Percentiles rank a stretch among this genome's conserved stretches.
These are phyloP conservation scores for Canavalia ensiformis DNA, from an alignment of 306 rosid species.

Conservation along the genomic window DNA sequence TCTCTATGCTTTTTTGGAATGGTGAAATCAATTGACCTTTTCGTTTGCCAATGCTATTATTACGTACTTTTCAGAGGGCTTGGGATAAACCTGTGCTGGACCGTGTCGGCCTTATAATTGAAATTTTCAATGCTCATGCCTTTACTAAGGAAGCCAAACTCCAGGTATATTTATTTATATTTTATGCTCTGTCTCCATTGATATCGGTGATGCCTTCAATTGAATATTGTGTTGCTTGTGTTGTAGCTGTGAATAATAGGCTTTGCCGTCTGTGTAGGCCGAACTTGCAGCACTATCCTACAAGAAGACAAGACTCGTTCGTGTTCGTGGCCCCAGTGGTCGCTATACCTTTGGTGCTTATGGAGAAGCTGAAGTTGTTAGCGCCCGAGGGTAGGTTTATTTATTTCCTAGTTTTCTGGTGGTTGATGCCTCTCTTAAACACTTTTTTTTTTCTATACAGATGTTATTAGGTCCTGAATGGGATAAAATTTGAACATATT, in stretches of 20 bases:
- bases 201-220: background rate
- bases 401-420: constrained; percentile 21
- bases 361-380: constrained; percentile 94
- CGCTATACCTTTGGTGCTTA: constrained; percentile 74
- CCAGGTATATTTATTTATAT: constrained; percentile 60
- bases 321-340: constrained; percentile 74
- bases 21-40: constrained; percentile 20
- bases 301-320: constrained; percentile 90
- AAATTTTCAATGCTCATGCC: constrained; percentile 96
- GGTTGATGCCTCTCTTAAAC: background rate
- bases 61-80: constrained; percentile 58
- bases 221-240: constrained; percentile 8
- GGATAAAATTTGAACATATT: background rate
- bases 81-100: constrained; percentile 87
- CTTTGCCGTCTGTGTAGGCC: constrained; percentile 61
- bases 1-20: background rate
- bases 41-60: constrained; percentile 5
- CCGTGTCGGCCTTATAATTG: constrained; percentile 92
- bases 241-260: constrained; percentile 20
- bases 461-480: background rate
- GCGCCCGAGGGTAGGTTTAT: constrained; percentile 84
- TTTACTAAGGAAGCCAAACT: constrained; percentile 85
- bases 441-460: background rate
- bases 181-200: too few relatives aligned
- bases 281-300: constrained; percentile 91